Base-by-base conservation (phyloP, 2,329 filamentous ascomycete species). In the Metarhizium sp. region DNA sequence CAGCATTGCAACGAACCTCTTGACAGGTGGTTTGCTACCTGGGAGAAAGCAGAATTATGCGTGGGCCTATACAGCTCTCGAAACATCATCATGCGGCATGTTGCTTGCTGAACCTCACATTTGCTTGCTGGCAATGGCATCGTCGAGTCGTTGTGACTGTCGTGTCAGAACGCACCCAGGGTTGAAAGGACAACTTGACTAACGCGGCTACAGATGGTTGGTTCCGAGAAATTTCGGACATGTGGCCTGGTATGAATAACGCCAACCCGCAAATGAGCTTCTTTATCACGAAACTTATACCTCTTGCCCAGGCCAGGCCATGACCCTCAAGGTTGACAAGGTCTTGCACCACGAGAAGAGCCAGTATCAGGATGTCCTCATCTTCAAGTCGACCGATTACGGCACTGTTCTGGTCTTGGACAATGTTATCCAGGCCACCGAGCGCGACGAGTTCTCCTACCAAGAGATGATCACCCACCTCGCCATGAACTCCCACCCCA, bases 381-480 rank as follows among this genome's bases (percentile, higher is more conserved):
- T 97, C 79, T 99, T 99, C 79, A 88, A 99, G 81, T 96, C 90
- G 66, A 95, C 87, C 78, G 85, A 97, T 81, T 88, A 97, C 74
- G 94, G 94, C 74, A 95, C 85, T 69, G 92, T 97, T 59, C 82
- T 99, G 57, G 92, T 99, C 60, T 85, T 99, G 64, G 94, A 99
- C 82, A 97, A 97, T 72, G 94, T 96, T 72, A 96, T 99, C 74
- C 94, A 99, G 78, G 91, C 86, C 83, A 97, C 94, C 64, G 94
- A 99, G 84, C 87, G 92, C 63, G 91, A 99, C 71, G 94, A 99
- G 80, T 99, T 97, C 81, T 90, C 92, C 66, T 96, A 96, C 85
- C 94, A 99, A 81, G 94, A 99, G 84, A 99, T 99, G 94, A 99
- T 99, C 76, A 92, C 92, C 65, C 91, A 99, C 77, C 82, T 99